Conservation (phyloP, 768 basidiomycete genomes). For the Tricholoma furcatifolium region DNA sequence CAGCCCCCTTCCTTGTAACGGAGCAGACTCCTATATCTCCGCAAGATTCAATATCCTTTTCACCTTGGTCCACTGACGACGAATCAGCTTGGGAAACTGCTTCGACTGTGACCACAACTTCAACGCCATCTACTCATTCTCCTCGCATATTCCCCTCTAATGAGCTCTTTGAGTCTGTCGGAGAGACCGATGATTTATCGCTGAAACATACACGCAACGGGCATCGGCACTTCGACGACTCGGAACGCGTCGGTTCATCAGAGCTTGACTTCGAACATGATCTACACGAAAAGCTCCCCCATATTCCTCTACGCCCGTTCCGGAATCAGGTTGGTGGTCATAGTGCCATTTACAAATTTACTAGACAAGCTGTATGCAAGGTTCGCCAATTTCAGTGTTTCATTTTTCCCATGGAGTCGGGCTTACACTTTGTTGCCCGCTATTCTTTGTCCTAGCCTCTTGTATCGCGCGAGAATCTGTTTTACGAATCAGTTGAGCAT, state of each 20-base stretch:
- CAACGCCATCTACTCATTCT: slow-evolving; percentile 52
- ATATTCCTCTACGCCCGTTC: slow-evolving; percentile 93
- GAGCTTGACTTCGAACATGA: slow-evolving; percentile 33
- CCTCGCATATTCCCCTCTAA: slow-evolving; percentile 23
- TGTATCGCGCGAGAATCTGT: slow-evolving; percentile 94
- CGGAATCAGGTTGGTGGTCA: slow-evolving; percentile 98
- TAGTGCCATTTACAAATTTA: slow-evolving; percentile 96
- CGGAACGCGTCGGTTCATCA: slow-evolving; percentile 15
- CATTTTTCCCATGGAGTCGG: slow-evolving; percentile 15
- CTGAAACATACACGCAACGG: slow-evolving; percentile 4
- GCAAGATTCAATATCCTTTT: slow-evolving; percentile 36
- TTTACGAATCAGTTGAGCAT: slow-evolving; percentile 95
- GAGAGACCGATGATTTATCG: slow-evolving; percentile 3
- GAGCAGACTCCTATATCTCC: slow-evolving; percentile 30
- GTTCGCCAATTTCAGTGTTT: slow-evolving; percentile 44
- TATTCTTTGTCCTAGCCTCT: slow-evolving; percentile 64
- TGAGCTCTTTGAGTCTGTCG: slow-evolving; percentile 7
- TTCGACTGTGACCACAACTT: slow-evolving; percentile 60
- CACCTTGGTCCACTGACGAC: slow-evolving; percentile 76
- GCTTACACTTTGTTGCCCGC: slow-evolving; percentile 17
- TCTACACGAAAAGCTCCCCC: slow-evolving; percentile 65
- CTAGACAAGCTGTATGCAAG: slow-evolving; percentile 97
- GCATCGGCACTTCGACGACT: slow-evolving; percentile 1
- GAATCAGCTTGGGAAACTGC: slow-evolving; percentile 77
- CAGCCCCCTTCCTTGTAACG: slow-evolving; percentile 22